Percentiles rank a stretch among this genome's conserved stretches.
These are phyloP conservation scores for Imleria badia DNA, from an alignment of 768 basidiomycete genomes.

Conservation along the genomic window DNA sequence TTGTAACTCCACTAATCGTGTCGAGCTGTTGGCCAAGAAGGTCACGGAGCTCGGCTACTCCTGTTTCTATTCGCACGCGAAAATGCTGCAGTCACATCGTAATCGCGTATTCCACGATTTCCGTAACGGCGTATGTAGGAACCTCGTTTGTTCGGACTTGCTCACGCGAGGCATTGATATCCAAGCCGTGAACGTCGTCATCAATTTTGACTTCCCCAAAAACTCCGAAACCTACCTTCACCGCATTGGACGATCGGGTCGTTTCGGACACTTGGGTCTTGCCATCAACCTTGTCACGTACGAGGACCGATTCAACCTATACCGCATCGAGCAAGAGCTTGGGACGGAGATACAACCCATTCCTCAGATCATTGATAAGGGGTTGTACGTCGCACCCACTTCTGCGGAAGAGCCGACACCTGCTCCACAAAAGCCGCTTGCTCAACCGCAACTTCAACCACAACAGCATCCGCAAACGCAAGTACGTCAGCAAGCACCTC, in stretches of 20 bases:
- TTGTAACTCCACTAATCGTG: conserved; percentile 99
- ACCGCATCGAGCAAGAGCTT: conserved; percentile 97
- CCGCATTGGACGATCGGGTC: conserved; percentile 95
- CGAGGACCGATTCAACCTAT: conserved; percentile 96
- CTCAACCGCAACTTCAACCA: conserved; percentile 37
- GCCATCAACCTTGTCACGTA: conserved; percentile 98
- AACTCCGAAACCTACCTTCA: conserved; percentile 99
- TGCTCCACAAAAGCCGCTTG: conserved; percentile 41
- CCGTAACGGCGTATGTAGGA: conserved; percentile 96
- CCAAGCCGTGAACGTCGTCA: conserved; percentile 99
- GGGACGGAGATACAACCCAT: conserved; percentile 98
- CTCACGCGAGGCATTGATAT: conserved; percentile 99
- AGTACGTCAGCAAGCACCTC: conserved; percentile 26
- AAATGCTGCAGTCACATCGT: conserved; percentile 98
- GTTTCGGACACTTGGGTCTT: conserved; percentile 95
- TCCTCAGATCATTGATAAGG: conserved; percentile 86
- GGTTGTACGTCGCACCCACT: conserved; percentile 87
- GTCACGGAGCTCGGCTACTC: conserved; percentile 99
- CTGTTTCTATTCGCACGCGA: conserved; percentile 99
- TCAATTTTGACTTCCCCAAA: conserved; percentile 99
- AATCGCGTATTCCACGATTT: conserved; percentile 99
- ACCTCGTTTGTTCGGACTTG: conserved; percentile 96
- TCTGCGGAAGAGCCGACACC: conserved; percentile 44
- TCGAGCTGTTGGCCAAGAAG: conserved; percentile 98
- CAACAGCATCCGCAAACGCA: conserved; percentile 25